These are phyloP conservation scores for Calonectria hawksworthii DNA, from an alignment of 2,329 filamentous ascomycete genomes.

Conservation along the genomic window DNA sequence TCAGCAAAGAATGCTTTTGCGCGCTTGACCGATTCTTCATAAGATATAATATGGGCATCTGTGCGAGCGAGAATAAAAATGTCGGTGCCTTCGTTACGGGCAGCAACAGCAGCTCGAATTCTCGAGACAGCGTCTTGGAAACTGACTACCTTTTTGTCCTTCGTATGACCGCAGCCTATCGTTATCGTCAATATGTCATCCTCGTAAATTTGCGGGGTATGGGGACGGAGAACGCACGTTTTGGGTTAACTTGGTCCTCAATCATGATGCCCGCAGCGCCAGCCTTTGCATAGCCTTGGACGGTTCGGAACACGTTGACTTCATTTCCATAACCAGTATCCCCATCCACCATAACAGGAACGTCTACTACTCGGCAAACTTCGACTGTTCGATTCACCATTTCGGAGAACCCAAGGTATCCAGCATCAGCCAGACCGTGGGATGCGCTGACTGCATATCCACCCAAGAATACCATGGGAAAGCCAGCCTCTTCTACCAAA, in stretches of 20 bases:
- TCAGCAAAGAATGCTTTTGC: slow-evolving; percentile 14
- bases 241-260: slow-evolving; percentile 16
- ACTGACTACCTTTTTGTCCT: slow-evolving; percentile 7
- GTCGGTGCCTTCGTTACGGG: slow-evolving; percentile 5
- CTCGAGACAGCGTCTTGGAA: slow-evolving; percentile 10
- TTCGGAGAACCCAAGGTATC: slow-evolving; percentile 17
- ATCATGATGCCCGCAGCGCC: slow-evolving; percentile 19
- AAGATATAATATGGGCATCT: slow-evolving; percentile 12
- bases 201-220: too few relatives aligned
- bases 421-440: slow-evolving; percentile 11
- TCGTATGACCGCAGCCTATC: slow-evolving; percentile 10
- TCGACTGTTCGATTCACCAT: slow-evolving; percentile 13
- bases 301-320: slow-evolving; percentile 2
- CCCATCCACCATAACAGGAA: slow-evolving; percentile 14
- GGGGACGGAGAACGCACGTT: neutral
- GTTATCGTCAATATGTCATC: neutral
- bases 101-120: slow-evolving; percentile 8
- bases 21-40: slow-evolving; percentile 1
- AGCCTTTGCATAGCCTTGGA: slow-evolving; percentile 16
- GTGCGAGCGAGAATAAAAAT: slow-evolving; percentile 13
- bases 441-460: slow-evolving; percentile 15
- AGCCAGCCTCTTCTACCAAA: slow-evolving; percentile 12
- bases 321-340: slow-evolving; percentile 17
- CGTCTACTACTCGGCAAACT: slow-evolving; percentile 8
- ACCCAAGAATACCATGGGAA: slow-evolving; percentile 14